phyloP scores from a whole-genome alignment of 2,329 filamentous ascomycete species.

The Acephala macrosclerotiorum region DNA sequence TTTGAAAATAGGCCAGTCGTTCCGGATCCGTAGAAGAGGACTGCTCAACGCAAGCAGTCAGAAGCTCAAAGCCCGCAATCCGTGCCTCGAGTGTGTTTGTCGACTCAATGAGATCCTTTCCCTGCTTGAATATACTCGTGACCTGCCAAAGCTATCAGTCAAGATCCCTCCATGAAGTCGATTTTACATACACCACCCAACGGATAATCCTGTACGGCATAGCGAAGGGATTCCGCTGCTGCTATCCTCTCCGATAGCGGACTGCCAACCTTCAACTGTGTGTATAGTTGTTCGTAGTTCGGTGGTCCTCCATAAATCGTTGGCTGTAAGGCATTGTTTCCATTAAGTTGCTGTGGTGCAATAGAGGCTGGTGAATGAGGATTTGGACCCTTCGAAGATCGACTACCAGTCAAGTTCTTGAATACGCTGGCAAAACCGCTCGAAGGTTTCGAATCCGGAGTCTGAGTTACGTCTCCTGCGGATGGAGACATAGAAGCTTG shows the following conservation, averaged over 20 bases:
- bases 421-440: conserved; percentile 69
- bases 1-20: conserved; percentile 70
- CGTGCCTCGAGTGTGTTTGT: conserved; percentile 61
- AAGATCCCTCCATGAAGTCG: not conserved
- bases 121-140: conserved; percentile 66
- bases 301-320: conserved; percentile 53
- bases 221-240: conserved; percentile 64
- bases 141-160: conserved; percentile 34
- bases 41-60: conserved; percentile 71
- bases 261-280: conserved; percentile 59
- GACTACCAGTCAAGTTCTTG: conserved; percentile 64
- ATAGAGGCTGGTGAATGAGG: conserved; percentile 47
- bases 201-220: conserved; percentile 64
- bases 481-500: conserved; percentile 64
- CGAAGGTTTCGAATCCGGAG: conserved; percentile 61
- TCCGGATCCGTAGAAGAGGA: conserved; percentile 70
- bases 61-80: conserved; percentile 68
- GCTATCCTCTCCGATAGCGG: conserved; percentile 60
- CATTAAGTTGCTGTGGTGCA: conserved; percentile 53
- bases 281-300: conserved; percentile 61
- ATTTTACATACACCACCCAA: conserved; percentile 46
- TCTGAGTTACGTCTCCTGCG: conserved; percentile 62
- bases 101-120: conserved; percentile 68
- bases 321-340: conserved; percentile 47
- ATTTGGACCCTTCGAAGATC: conserved; percentile 58